Evolutionary conservation across 768 basidiomycete genomes (phyloP), one percentile per base, ranked within the genome.

Genomic region (Leccinellum albellum): DNA sequence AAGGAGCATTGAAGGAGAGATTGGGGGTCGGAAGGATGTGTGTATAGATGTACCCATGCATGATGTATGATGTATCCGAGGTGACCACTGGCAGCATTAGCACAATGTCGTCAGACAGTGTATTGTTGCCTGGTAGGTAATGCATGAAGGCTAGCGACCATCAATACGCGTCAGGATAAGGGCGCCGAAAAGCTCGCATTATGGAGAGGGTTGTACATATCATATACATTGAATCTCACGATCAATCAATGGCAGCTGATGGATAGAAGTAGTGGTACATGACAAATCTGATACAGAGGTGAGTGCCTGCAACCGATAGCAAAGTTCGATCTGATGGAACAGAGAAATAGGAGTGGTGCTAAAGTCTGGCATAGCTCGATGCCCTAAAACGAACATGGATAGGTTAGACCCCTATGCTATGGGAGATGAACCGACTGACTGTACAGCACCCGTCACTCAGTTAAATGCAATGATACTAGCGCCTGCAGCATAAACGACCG

Each of bases 391-490:
- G 10, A 21, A 4, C 10, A 21, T 21, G n/a, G 14, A 45, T 12
- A 28, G 9, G 24, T 47, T 1, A 47, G 15, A 50, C 7, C 3
- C 17, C 47, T 7, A 28, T 9, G 6, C 24, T 9, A 26, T 26
- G 24, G 17, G 10, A 47, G 46, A 47, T 26, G 6, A 8, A 26
- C 21, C 2, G 8, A 54, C 42, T 28, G 15, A 54, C 51, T 3
- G 6, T 6, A 56, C 10, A 32, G 12, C 23, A 6, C 8, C 26
- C 35, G n/a, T 12, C 7, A 23, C 21, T 57, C 21, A 58, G 17
- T 50, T 44, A 10, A 58, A 56, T 2, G 57, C 54, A 4, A 57
- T 51, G 49, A 58, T 35, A 6, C 44, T 58, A 23, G 32, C 54
- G 2, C 57, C 54, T 2, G 57, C 48, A n/a, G 32, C 54, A 24